phyloP scores from a whole-genome alignment of 2,329 filamentous ascomycete species.

The Aspergillus sp. region DNA sequence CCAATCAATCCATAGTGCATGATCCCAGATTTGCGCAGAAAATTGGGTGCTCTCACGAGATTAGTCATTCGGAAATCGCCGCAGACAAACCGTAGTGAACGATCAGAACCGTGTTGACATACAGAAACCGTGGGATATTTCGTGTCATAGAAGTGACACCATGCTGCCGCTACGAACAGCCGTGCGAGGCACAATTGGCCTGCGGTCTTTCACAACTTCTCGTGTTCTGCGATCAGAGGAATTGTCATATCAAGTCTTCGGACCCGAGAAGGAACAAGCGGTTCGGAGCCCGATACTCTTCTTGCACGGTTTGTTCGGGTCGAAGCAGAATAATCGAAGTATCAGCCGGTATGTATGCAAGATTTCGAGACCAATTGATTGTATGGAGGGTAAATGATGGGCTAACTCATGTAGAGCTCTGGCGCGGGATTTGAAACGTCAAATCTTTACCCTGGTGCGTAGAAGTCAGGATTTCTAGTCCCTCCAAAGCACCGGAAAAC shows the following conservation, averaged over 20 bases:
- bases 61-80: too few species aligned
- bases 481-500: neutral
- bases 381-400: neutral
- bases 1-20: too few species aligned
- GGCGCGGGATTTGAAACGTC: constrained; percentile 68
- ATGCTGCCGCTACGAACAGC: constrained; percentile 9
- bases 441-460: constrained; percentile 71
- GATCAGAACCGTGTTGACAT: neutral
- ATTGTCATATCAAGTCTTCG: constrained; percentile 30
- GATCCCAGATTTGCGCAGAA: too few species aligned
- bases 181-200: constrained; percentile 6
- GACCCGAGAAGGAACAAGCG: constrained; percentile 25
- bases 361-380: neutral
- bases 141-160: constrained; percentile 3
- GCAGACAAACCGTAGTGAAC: constrained; percentile 1
- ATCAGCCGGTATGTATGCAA: constrained; percentile 74
- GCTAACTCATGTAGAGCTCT: constrained; percentile 46
- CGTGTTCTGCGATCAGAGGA: constrained; percentile 21
- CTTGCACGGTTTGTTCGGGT: constrained; percentile 88
- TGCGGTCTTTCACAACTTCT: constrained; percentile 27
- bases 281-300: constrained; percentile 63
- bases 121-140: too few species aligned
- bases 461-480: constrained; percentile 2
- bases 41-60: too few species aligned
- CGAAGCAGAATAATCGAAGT: constrained; percentile 86